These are phyloP conservation scores for Dysphania ambrosioides DNA, from an alignment of 148 eudicot species.

Conservation along the genomic window DNA sequence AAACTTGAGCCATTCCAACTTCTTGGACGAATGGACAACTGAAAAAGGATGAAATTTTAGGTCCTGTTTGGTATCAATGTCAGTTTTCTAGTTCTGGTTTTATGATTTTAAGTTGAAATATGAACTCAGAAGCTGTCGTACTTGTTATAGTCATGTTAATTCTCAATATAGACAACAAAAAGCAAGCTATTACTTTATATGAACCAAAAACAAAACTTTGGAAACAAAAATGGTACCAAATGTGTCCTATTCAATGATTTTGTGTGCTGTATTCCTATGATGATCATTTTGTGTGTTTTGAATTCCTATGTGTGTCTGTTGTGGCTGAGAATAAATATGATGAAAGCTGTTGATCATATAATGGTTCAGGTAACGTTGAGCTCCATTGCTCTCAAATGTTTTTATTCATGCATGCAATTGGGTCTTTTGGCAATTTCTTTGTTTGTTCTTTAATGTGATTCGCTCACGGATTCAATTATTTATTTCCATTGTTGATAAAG, in stretches of 20 bases:
- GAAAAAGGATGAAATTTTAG: neutral
- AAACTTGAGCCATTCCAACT: neutral
- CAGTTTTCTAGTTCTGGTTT: too few species aligned
- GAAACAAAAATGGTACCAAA: too few species aligned
- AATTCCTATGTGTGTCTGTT: neutral
- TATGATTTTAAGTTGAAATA: too few species aligned
- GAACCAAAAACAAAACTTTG: too few species aligned
- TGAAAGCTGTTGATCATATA: neutral
- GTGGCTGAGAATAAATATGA: neutral
- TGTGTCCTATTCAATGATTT: too few species aligned
- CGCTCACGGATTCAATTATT: neutral
- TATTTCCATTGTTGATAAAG: neutral
- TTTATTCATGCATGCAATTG: neutral
- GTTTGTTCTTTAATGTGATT: neutral
- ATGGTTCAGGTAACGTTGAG: neutral
- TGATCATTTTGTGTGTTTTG: neutral
- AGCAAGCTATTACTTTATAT: too few species aligned
- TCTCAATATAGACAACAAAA: too few species aligned
- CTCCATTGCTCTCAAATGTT: neutral
- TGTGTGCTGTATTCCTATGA: too few species aligned
- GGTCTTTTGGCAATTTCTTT: neutral
- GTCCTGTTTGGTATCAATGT: too few species aligned
- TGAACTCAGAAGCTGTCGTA: too few species aligned
- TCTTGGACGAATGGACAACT: neutral
- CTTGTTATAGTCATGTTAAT: too few species aligned